Base-by-base conservation (phyloP, 2,329 filamentous ascomycete genomes). In the Xylaria sp. region DNA sequence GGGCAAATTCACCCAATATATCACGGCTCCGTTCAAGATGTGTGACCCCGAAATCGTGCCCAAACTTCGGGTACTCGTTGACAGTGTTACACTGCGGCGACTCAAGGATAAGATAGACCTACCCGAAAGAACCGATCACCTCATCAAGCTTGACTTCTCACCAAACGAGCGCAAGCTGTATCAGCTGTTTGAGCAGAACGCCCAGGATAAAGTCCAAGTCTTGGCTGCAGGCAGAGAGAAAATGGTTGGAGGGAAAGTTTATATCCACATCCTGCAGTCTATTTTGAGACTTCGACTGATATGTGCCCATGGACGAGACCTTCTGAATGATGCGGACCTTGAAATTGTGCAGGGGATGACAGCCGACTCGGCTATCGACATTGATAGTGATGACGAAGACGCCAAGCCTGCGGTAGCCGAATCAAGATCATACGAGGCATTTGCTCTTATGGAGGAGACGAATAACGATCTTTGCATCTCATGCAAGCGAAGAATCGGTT, bases 221-320 rank as follows among this genome's bases (percentile, higher is more conserved):
- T 87, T 97, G 78, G 87, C 73, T 79, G 88, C 74, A 15, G 82
- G 79, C 49, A 79, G 84, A 68, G 86, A 86, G 55, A 89, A 87
- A 66, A 86, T 87, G 65, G 82, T 95, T 53, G 91, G 90, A 42
- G 94, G 94, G 43, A 92, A 90, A 69, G 90, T 91, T n/a, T 97
- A 97, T 73, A 94, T 95, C 49, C 92, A 97, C 70, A 95, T 99
- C 49, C 79, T 99, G 64, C 94, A 95, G 67, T 92, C 92, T 4
- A 97, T 99, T 72, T 84, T 96, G 68, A 90, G 94, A 31, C 85
- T 99, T 17, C 91, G 95, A 9, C 84, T 96, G 42, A 90, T 98
- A 54, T 97, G 94, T 73, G 95, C 94, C 1, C 94, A 97, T 74
- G 95, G 95, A n/a, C 91, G 90, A 67, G 94, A 98, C 63, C 84